Base-by-base conservation (phyloP, 1,139 yeast genomes). In the Candida freyschussii region DNA sequence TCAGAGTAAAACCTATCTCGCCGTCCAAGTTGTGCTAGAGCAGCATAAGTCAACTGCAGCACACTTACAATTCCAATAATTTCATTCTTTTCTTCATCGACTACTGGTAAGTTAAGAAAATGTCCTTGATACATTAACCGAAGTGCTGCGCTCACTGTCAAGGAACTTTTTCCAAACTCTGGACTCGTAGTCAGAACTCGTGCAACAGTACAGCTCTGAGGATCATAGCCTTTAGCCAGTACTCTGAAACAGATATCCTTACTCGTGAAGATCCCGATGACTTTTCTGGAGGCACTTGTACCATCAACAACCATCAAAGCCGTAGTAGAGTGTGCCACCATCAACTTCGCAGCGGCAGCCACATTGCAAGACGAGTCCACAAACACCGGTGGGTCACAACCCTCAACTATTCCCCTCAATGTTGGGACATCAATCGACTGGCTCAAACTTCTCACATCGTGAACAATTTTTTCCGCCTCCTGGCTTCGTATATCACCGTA, bases 41-140 rank as follows among this genome's bases (percentile, higher is more conserved):
- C 55, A 6, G 63, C 58, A 32, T 59, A 60, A 0, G 68, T 64
- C 31, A 64, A 38, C 28, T 63, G 65, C 13, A 64, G 42, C 3
- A 63, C 69, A 37, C 63, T 59, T 5, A 63, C 60, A 7, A 64
- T 49, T 2, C 67, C 68, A n/a, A 57, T 50, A 4, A 64, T 56
- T 10, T 47, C 50, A 6, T 55, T 54, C 4, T 38, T 35, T 1
- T 43, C 29, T 2, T 49, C 44, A 37, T 57, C 52, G 23, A 53
- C 53, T 7, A 63, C 60, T 0, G 69, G 69, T 30, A 64, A 40
- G 34, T 62, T 64, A 28, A 64, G 36, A 31, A 59, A 64, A 35
- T 62, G 61, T 1, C 69, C 69, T 28, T 61, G 64, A 37, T 60
- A 63, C 69, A 64, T 64, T 36, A 62, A 43, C 38, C 66, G 51